phyloP scores from a whole-genome alignment of 805 yeast species.

The Teunomyces gatunensis region DNA sequence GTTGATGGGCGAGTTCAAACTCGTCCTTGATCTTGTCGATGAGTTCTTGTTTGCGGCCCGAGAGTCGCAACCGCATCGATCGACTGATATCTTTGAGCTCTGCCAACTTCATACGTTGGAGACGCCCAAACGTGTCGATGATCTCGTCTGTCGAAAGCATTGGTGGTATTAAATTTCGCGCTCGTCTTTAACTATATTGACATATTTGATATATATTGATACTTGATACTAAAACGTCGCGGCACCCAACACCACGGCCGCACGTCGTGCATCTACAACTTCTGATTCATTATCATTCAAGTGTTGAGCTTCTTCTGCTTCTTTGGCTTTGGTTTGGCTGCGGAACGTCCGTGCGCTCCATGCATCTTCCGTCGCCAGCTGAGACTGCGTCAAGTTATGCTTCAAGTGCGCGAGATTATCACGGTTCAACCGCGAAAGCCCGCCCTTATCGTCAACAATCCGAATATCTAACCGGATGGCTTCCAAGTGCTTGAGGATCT shows the following conservation, averaged over 20 bases:
- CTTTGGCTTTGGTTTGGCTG: slow-evolving; percentile 24
- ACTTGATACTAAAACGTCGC: slow-evolving; percentile 53
- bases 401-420: slow-evolving; percentile 52
- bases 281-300: neutral
- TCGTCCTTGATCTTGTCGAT: slow-evolving; percentile 52
- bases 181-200: neutral
- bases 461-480: slow-evolving; percentile 69
- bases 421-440: slow-evolving; percentile 79
- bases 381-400: slow-evolving; percentile 43
- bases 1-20: slow-evolving; percentile 35
- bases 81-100: slow-evolving; percentile 54
- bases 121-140: slow-evolving; percentile 25
- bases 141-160: slow-evolving; percentile 11
- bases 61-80: slow-evolving; percentile 44
- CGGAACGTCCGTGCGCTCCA: slow-evolving; percentile 44
- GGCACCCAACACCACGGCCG: slow-evolving; percentile 77
- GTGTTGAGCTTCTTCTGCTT: slow-evolving; percentile 12
- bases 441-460: slow-evolving; percentile 72
- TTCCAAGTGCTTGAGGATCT: slow-evolving; percentile 71
- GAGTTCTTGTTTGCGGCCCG: slow-evolving; percentile 64
- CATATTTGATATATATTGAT: no score
- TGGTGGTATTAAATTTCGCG: neutral
- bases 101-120: slow-evolving; percentile 44
- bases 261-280: slow-evolving; percentile 72
- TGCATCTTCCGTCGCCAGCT: slow-evolving; percentile 40